Conservation (phyloP, 140 eudicot genomes). For the Stevia rebaudiana region DNA sequence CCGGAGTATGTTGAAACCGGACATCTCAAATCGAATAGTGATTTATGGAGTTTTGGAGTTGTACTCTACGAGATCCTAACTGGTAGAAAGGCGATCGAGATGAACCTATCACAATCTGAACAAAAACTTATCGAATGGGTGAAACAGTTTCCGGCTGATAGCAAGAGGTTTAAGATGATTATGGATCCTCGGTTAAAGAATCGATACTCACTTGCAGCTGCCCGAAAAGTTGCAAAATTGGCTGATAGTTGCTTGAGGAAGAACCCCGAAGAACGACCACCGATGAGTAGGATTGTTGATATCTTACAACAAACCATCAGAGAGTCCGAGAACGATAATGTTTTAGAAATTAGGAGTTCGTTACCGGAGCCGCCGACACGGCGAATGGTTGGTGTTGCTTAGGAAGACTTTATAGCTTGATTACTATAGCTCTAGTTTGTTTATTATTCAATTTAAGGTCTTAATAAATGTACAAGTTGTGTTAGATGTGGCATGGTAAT, state of each 20-base stretch:
- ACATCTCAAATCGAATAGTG: constrained; percentile 64
- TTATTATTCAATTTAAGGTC: neutral
- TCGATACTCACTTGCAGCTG: constrained; percentile 44
- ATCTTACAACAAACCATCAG: constrained; percentile 47
- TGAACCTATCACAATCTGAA: constrained; percentile 47
- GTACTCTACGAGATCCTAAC: constrained; percentile 80
- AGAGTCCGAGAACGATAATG: constrained; percentile 42
- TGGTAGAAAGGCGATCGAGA: constrained; percentile 63
- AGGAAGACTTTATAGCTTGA: constrained; percentile 6
- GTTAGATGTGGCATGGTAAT: neutral
- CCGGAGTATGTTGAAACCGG: constrained; percentile 88
- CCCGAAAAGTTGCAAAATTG: constrained; percentile 57
- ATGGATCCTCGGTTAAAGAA: constrained; percentile 63
- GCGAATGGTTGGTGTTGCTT: constrained; percentile 19
- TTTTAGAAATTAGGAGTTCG: constrained; percentile 5
- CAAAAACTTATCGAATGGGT: constrained; percentile 91
- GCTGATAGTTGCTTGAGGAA: constrained; percentile 71
- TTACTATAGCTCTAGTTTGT: neutral
- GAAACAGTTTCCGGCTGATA: constrained; percentile 66
- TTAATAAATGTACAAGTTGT: neutral
- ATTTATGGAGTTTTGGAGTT: constrained; percentile 86
- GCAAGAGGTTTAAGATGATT: constrained; percentile 61
- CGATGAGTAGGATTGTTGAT: constrained; percentile 57
- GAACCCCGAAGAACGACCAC: constrained; percentile 63
- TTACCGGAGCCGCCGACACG: constrained; percentile 33